A percentile compares a stretch with the other conserved stretches of the same genome.
Conservation (phyloP, 2,329 filamentous ascomycete genomes). For the Fusarium xyrophilum region DNA sequence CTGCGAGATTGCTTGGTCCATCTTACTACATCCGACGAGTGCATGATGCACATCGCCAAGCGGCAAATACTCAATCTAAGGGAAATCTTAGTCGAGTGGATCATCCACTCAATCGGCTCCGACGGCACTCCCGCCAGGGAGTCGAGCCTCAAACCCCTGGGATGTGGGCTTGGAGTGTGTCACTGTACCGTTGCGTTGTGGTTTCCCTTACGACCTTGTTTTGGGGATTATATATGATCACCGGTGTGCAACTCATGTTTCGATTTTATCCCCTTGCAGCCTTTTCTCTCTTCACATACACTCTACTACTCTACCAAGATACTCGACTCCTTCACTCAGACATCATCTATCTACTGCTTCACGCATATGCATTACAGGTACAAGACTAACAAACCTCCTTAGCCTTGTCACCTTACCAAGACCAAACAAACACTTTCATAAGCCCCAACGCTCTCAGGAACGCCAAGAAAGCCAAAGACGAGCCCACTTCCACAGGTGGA, state of each 20-base stretch:
- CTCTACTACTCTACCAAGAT: neutral
- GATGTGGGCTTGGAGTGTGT: conserved; percentile 36
- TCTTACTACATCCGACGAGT: conserved; percentile 29
- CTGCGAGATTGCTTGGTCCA: conserved; percentile 6
- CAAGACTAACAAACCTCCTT: conserved; percentile 20
- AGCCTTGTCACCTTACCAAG: conserved; percentile 25
- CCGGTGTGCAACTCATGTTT: conserved; percentile 24
- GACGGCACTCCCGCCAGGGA: conserved; percentile 41
- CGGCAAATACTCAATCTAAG: conserved; percentile 44
- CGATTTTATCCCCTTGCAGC: conserved; percentile 4
- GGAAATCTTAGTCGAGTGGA: conserved; percentile 44
- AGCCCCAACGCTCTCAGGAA: conserved; percentile 29
- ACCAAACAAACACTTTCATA: conserved; percentile 26
- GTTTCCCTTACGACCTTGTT: conserved; percentile 31
- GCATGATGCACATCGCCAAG: conserved; percentile 45
- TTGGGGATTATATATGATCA: conserved; percentile 41
- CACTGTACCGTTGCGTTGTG: conserved; percentile 31
- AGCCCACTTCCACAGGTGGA: conserved; percentile 32
- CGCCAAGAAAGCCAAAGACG: conserved; percentile 36
- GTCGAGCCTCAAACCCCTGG: conserved; percentile 41
- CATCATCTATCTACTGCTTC: neutral
- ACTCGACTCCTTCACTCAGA: neutral
- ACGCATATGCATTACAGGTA: neutral
- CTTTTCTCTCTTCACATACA: conserved; percentile 3
- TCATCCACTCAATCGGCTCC: conserved; percentile 42